Evolutionary conservation across 345 rosid species (phyloP), one percentile per base, ranked within the genome.

Genomic region (Arabis hirsuta): DNA sequence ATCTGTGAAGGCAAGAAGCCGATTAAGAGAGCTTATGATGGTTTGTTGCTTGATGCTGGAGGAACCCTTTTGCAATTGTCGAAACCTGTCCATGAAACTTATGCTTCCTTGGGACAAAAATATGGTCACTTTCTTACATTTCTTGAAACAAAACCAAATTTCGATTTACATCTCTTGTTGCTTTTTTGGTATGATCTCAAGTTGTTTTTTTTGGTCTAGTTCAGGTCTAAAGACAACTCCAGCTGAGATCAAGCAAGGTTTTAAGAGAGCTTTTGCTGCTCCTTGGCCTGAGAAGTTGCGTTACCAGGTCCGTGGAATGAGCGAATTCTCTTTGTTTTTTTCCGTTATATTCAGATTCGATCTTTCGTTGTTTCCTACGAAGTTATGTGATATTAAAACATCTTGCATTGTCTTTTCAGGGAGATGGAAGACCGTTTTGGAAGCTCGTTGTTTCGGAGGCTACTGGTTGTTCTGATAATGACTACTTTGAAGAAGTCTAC

Each of bases 381-480:
- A n/a, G 20, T 16, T 8, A 19, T 60, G 32, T 27, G 20, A 9
- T 55, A 29, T 9, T 55, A 5, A 47, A 26, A n/a, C 12, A 59
- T 46, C 9, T 34, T 48, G 12, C 76, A 31, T 42, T 63, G 52
- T 62, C 14, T 69, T 71, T 45, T 73, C 75, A 92, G 97, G 98
- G 93, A 63, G 93, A 93, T 81, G 97, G 91, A 48, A 88, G 83
- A 81, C 93, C 97, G 29, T 93, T 88, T 60, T 87, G 96, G 97
- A 90, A 85, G 73, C 85, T 82, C 3, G 81, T 87, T 71, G 94
- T 93, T 62, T 80, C 90, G 14, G 94, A 90, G 78, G 97, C 97
- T 64, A 93, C 97, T 59, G 93, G 97, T 66, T 88, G 87, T 75
- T 55, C 78, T 31, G 72, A 86, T 67, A 79, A 84, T 12, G 88